Evolutionary conservation across 2,329 filamentous ascomycete genomes (phyloP).

Genomic region (Leptosphaerulina australis): DNA sequence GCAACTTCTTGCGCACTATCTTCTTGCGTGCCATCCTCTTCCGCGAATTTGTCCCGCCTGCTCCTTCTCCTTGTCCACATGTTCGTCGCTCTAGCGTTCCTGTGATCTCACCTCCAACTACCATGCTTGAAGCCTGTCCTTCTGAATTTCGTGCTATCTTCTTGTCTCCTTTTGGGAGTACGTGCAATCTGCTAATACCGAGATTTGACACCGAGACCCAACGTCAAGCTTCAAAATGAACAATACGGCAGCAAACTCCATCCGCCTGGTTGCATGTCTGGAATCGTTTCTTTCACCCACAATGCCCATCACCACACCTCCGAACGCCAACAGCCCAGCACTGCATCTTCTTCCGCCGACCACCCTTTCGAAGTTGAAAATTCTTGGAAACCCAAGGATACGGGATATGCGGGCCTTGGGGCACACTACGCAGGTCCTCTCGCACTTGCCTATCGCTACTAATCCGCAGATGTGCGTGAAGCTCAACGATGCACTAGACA

Average conservation of each 20-base stretch:
- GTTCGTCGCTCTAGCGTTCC: too few relatives aligned
- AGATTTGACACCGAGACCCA: not conserved
- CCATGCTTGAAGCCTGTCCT: too few relatives aligned
- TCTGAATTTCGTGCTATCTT: too few relatives aligned
- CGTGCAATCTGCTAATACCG: too few relatives aligned
- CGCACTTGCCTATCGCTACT: constrained; percentile 32
- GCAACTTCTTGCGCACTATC: too few relatives aligned
- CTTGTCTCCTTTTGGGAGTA: too few relatives aligned
- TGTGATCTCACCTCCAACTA: too few relatives aligned
- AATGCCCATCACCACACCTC: constrained; percentile 9
- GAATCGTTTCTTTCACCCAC: constrained; percentile 35
- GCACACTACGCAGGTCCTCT: constrained; percentile 34
- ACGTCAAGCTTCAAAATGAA: constrained; percentile 11
- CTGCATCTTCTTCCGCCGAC: constrained; percentile 26
- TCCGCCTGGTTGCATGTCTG: constrained; percentile 33
- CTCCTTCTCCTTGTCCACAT: too few relatives aligned
- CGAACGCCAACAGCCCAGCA: constrained; percentile 4
- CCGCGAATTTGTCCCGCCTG: too few relatives aligned
- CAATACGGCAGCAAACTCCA: constrained; percentile 5
- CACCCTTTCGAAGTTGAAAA: constrained; percentile 33
- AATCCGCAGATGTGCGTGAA: constrained; percentile 25
- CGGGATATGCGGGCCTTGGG: constrained; percentile 33
- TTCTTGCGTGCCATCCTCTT: too few relatives aligned
- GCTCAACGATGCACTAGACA: constrained; percentile 35
- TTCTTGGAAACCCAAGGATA: constrained; percentile 28